Conservation (phyloP, 2,329 filamentous ascomycete species). For the Teratosphaeria gauchensis region DNA sequence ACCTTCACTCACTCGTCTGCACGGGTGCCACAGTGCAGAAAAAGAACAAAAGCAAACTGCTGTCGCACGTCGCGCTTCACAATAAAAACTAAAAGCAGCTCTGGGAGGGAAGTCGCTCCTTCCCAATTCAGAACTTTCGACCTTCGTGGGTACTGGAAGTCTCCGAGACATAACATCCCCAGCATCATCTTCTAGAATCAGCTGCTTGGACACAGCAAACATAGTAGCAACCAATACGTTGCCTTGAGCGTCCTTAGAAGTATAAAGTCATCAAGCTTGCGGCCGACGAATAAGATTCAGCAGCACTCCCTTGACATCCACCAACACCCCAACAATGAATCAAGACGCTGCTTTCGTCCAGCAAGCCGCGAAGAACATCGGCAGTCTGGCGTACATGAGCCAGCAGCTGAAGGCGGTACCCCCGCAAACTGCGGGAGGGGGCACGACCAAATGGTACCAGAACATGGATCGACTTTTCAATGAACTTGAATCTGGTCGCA, state of each 20-base stretch:
- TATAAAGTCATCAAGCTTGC: not conserved
- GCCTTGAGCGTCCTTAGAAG: not conserved
- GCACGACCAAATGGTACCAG: not conserved
- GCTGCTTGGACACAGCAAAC: not conserved
- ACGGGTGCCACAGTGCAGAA: too few relatives aligned
- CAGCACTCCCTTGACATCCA: too few relatives aligned
- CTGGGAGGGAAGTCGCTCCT: too few relatives aligned
- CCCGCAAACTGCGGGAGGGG: not conserved
- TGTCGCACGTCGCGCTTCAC: too few relatives aligned
- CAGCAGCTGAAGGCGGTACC: not conserved
- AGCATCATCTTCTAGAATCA: too few relatives aligned
- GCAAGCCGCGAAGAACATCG: not conserved
- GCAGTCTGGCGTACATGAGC: not conserved
- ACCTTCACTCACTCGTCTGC: too few relatives aligned
- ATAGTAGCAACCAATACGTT: not conserved
- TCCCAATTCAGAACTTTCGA: too few relatives aligned
- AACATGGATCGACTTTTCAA: not conserved
- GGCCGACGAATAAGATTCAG: too few relatives aligned
- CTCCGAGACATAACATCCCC: too few relatives aligned
- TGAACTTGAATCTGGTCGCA: not conserved
- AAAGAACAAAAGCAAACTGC: too few relatives aligned
- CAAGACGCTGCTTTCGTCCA: not conserved
- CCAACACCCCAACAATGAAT: not conserved
- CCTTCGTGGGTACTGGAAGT: too few relatives aligned
- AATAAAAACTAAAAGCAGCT: too few relatives aligned